Evolutionary conservation across 169 alveolate species (phyloP).

Genomic region (Eimeria brunetti): DNA sequence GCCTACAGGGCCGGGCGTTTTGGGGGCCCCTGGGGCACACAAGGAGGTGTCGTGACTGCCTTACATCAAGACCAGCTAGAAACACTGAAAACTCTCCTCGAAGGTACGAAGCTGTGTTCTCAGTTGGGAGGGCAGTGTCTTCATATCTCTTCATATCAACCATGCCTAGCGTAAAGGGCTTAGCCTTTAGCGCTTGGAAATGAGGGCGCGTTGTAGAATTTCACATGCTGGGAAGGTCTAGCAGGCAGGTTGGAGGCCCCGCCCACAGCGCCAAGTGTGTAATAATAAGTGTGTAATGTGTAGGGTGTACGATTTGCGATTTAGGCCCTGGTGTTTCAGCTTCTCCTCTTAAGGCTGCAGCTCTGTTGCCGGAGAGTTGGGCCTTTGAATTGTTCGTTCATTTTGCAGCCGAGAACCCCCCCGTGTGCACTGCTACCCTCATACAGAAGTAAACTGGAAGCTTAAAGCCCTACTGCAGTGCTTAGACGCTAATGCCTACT

Average conservation of each 20-base stretch:
- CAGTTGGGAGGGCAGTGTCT: not conserved
- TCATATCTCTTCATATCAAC: not conserved
- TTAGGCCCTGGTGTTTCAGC: not conserved
- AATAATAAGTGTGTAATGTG: not conserved
- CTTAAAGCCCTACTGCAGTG: not conserved
- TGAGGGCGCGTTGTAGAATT: not conserved
- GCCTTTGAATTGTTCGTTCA: slow-evolving; percentile 28
- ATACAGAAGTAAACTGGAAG: slow-evolving; percentile 18
- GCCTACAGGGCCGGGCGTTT: slow-evolving; percentile 97
- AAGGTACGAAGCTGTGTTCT: not conserved
- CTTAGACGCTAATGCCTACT: not conserved
- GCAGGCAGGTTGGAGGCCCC: not conserved
- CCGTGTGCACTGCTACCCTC: not conserved
- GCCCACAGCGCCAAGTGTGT: not conserved
- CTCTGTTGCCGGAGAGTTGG: slow-evolving; percentile 65
- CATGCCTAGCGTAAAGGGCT: not conserved
- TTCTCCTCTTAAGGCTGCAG: slow-evolving; percentile 26
- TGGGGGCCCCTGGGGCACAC: slow-evolving; percentile 70
- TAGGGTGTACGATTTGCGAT: slow-evolving; percentile 8
- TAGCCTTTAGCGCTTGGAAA: not conserved
- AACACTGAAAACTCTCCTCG: not conserved
- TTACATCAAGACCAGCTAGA: slow-evolving; percentile 59
- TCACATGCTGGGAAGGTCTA: not conserved
- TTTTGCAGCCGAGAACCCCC: not conserved
- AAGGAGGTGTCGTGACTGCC: slow-evolving; percentile 73